Percentiles rank a stretch among this genome's conserved stretches.
phyloP scores from a whole-genome alignment of 371 early-diverging fungal genomes.

The Lichtheimia ornata region DNA sequence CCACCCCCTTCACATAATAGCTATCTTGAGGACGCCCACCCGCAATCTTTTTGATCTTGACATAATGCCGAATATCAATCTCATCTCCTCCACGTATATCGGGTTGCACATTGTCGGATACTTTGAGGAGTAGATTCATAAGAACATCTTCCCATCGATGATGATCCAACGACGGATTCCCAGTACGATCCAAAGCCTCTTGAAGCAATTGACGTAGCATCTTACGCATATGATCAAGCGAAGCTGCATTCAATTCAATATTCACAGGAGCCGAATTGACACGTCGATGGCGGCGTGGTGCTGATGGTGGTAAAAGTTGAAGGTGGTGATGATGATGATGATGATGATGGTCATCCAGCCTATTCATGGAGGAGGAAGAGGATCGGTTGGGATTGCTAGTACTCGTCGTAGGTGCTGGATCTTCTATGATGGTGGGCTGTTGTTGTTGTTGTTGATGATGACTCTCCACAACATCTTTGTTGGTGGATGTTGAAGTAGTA shows the following conservation, averaged over 20 bases:
- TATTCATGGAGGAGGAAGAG: too few relatives aligned
- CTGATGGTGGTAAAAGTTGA: too few relatives aligned
- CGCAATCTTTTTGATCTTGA: conserved; percentile 95
- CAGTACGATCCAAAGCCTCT: conserved; percentile 50
- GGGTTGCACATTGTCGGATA: conserved; percentile 68
- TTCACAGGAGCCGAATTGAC: conserved; percentile 36
- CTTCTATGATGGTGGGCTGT: too few relatives aligned
- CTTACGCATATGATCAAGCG: conserved; percentile 64
- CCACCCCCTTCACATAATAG: conserved; percentile 83
- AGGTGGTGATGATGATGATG: too few relatives aligned
- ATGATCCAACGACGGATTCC: conserved; percentile 24
- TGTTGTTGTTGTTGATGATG: too few relatives aligned
- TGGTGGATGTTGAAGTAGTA: conserved; percentile 14
- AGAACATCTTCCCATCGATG: conserved; percentile 79
- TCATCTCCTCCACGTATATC: conserved; percentile 77
- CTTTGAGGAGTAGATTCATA: conserved; percentile 70
- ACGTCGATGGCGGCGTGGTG: conserved; percentile 26
- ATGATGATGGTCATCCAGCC: too few relatives aligned
- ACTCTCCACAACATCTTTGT: too few relatives aligned
- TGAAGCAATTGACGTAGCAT: conserved; percentile 56
- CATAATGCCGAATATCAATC: conserved; percentile 88
- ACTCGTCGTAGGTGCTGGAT: too few relatives aligned
- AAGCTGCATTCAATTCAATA: conserved; percentile 60
- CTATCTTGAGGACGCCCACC: conserved; percentile 83
- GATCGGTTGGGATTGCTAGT: too few relatives aligned